These are phyloP conservation scores for Escovopsis sp. DNA, from an alignment of 2,329 filamentous ascomycete genomes.

Conservation along the genomic window DNA sequence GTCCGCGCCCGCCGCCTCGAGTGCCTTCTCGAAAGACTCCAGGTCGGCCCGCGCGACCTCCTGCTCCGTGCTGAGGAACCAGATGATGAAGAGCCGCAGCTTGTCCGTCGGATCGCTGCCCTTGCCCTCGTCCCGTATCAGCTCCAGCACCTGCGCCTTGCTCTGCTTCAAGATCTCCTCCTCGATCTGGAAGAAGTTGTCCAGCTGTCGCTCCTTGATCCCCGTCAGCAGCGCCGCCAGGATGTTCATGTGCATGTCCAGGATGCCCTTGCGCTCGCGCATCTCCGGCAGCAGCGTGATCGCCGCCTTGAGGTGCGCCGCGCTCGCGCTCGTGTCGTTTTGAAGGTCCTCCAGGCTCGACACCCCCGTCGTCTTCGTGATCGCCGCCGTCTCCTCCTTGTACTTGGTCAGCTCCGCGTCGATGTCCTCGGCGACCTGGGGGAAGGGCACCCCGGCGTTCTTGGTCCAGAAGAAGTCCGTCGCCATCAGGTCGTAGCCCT, in stretches of 20 bases:
- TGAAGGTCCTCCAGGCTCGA: slow-evolving; percentile 85
- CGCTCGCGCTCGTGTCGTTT: slow-evolving; percentile 75
- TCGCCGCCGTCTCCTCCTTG: slow-evolving; percentile 85
- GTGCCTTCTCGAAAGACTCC: slow-evolving; percentile 70
- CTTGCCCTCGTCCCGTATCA: slow-evolving; percentile 67
- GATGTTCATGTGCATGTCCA: slow-evolving; percentile 99
- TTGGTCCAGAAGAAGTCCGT: slow-evolving; percentile 96
- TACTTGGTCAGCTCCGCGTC: slow-evolving; percentile 87
- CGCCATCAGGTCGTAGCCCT: slow-evolving; percentile 75
- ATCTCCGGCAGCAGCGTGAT: slow-evolving; percentile 87
- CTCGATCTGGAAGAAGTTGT: slow-evolving; percentile 92
- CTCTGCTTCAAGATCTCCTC: slow-evolving; percentile 85
- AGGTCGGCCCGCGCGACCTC: slow-evolving; percentile 73
- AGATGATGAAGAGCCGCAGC: slow-evolving; percentile 87
- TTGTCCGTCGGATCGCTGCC: slow-evolving; percentile 79
- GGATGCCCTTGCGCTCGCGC: slow-evolving; percentile 74
- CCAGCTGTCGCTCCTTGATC: slow-evolving; percentile 87
- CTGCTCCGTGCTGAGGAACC: slow-evolving; percentile 87
- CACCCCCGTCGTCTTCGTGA: slow-evolving; percentile 89
- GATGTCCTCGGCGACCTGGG: slow-evolving; percentile 91
- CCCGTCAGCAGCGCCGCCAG: slow-evolving; percentile 59
- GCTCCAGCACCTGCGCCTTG: slow-evolving; percentile 74
- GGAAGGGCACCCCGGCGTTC: slow-evolving; percentile 82
- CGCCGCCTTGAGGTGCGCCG: slow-evolving; percentile 88
- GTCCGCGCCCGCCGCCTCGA: slow-evolving; percentile 61